Conservation (phyloP, 768 basidiomycete species). For the Auriscalpium vulgare region DNA sequence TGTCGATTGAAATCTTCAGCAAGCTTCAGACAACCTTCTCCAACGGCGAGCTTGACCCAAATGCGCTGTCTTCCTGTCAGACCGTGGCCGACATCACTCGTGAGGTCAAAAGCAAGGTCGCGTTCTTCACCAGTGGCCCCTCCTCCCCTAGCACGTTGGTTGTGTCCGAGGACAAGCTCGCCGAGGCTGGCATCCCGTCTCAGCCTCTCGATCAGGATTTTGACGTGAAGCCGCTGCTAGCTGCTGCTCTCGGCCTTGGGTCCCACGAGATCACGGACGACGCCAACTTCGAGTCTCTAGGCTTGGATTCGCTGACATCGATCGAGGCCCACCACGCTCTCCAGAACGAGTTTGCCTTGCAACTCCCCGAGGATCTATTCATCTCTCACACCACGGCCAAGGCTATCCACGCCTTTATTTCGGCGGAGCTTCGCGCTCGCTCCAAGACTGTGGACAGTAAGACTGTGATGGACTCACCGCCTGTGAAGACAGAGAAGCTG, state of each 20-base stretch:
- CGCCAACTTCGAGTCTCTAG: constrained; percentile 39
- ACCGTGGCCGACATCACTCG: constrained; percentile 30
- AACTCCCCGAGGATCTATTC: constrained; percentile 40
- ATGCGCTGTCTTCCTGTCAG: constrained; percentile 27
- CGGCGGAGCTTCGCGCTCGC: neutral
- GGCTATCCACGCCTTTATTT: constrained; percentile 28
- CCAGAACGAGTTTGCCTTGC: constrained; percentile 30
- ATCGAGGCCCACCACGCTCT: constrained; percentile 52
- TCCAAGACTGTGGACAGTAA: neutral
- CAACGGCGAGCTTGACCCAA: constrained; percentile 21
- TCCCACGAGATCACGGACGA: constrained; percentile 34
- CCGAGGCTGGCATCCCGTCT: neutral
- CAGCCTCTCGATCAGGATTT: constrained; percentile 4
- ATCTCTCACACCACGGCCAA: constrained; percentile 30
- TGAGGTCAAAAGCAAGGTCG: neutral
- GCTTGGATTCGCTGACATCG: constrained; percentile 57
- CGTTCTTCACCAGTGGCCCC: neutral
- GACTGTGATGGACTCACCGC: neutral
- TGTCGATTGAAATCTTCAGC: constrained; percentile 27
- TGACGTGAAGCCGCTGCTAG: constrained; percentile 32
- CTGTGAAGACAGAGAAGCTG: neutral
- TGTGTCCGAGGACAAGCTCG: neutral
- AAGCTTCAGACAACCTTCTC: constrained; percentile 32
- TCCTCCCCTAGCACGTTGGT: neutral
- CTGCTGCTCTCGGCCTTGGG: constrained; percentile 34